These are phyloP conservation scores for Neurospora sp. DNA, from an alignment of 2,329 filamentous ascomycete species.

Conservation along the genomic window DNA sequence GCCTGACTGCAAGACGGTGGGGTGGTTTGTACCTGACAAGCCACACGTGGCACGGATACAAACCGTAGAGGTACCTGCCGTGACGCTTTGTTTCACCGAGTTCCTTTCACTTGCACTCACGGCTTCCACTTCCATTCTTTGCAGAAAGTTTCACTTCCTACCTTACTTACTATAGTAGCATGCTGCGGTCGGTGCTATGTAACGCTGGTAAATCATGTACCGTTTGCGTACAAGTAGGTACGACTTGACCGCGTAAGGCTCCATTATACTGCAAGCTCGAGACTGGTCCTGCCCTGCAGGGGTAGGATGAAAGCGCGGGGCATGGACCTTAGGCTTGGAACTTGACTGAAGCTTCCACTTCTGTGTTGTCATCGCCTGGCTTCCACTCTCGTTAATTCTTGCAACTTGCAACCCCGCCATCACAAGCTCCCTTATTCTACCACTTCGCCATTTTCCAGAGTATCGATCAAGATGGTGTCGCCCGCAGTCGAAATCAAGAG, in stretches of 20 bases:
- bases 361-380: background rate
- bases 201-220: background rate
- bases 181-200: background rate
- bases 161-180: background rate
- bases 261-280: background rate
- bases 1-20: background rate
- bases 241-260: background rate
- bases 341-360: background rate
- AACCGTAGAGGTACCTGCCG: background rate
- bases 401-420: conserved; percentile 1
- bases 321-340: background rate
- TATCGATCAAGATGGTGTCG: conserved; percentile 16
- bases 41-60: background rate
- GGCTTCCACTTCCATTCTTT: background rate
- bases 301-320: background rate
- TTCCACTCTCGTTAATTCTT: background rate
- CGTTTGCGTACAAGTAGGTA: background rate
- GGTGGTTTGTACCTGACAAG: background rate
- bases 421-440: background rate
- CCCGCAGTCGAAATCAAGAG: conserved; percentile 30
- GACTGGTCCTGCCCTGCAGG: background rate
- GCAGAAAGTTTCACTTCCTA: background rate
- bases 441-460: background rate
- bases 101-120: background rate
- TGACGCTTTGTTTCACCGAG: background rate